Conservation (phyloP, 2,329 filamentous ascomycete genomes). For the Plectosphaerella plurivora region DNA sequence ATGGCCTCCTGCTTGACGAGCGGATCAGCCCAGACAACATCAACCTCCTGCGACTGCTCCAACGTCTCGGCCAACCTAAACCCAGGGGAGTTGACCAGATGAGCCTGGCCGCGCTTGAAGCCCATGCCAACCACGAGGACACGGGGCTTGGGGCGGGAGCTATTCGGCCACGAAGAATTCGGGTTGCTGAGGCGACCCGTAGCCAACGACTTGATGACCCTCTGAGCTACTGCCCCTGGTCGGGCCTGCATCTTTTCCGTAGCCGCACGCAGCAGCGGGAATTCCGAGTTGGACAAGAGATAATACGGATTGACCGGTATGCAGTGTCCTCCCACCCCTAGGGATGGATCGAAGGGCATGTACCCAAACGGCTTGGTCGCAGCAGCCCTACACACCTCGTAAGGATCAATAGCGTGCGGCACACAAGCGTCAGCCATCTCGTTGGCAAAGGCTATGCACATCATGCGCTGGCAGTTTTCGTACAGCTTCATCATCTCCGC, state of each 20-base stretch:
- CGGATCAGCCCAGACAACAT: conserved; percentile 40
- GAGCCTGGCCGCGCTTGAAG: conserved; percentile 45
- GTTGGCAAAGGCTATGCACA: conserved; percentile 36
- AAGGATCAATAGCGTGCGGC: conserved; percentile 27
- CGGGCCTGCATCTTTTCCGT: conserved; percentile 26
- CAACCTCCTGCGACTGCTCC: conserved; percentile 26
- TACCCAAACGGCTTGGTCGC: conserved; percentile 35
- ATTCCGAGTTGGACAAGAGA: conserved; percentile 28
- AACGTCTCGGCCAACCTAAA: conserved; percentile 34
- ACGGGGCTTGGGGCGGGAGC: conserved; percentile 12
- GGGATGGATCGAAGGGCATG: conserved; percentile 27
- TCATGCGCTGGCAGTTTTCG: conserved; percentile 39
- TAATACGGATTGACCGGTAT: conserved; percentile 39
- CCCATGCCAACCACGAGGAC: conserved; percentile 43
- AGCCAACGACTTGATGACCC: neutral
- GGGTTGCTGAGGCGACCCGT: neutral
- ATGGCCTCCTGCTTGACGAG: conserved; percentile 36
- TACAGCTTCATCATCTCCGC: conserved; percentile 42
- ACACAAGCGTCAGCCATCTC: conserved; percentile 38
- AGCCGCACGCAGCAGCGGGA: conserved; percentile 30
- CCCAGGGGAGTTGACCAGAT: conserved; percentile 42
- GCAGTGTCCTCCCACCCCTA: conserved; percentile 38
- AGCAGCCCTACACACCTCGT: conserved; percentile 32
- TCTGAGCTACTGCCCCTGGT: conserved; percentile 21
- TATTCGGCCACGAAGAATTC: neutral